These are phyloP conservation scores for Neurospora sp. DNA, from an alignment of 495 filamentous ascomycete species.

Conservation along the genomic window DNA sequence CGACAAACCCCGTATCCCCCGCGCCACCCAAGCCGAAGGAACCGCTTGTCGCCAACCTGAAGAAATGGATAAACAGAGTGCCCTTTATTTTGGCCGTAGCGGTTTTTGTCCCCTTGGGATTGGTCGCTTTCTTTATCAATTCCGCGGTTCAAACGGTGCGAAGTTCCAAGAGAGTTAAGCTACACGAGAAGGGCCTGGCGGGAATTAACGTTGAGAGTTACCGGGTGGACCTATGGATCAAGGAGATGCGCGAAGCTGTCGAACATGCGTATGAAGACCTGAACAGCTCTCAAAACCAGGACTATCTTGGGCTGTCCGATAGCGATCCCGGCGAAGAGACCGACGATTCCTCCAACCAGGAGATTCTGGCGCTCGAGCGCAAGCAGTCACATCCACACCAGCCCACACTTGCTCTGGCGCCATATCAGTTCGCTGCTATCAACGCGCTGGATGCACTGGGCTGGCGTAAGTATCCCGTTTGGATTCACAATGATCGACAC, in stretches of 20 bases:
- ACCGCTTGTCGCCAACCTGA: constrained; percentile 16
- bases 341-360: constrained; percentile 7
- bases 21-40: constrained; percentile 14
- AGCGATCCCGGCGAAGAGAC: constrained; percentile 15
- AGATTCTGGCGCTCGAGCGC: constrained; percentile 26
- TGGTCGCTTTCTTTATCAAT: constrained; percentile 63
- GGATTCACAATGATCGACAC: constrained; percentile 72
- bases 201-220: constrained; percentile 55
- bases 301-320: constrained; percentile 44
- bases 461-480: constrained; percentile 73
- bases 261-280: constrained; percentile 66
- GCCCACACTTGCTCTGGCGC: constrained; percentile 66
- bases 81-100: constrained; percentile 53
- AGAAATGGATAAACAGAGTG: constrained; percentile 27
- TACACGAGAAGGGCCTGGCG: constrained; percentile 63
- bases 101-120: constrained; percentile 57
- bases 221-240: constrained; percentile 63
- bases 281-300: constrained; percentile 49
- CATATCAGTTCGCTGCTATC: constrained; percentile 75
- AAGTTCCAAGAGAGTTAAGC: constrained; percentile 58
- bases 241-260: constrained; percentile 57
- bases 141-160: constrained; percentile 61
- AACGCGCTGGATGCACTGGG: constrained; percentile 62
- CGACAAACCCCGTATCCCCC: constrained; percentile 47
- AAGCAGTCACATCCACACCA: constrained; percentile 23